phyloP scores from a whole-genome alignment of 176 grass and related monocot genomes.

The Ensete glaucum region DNA sequence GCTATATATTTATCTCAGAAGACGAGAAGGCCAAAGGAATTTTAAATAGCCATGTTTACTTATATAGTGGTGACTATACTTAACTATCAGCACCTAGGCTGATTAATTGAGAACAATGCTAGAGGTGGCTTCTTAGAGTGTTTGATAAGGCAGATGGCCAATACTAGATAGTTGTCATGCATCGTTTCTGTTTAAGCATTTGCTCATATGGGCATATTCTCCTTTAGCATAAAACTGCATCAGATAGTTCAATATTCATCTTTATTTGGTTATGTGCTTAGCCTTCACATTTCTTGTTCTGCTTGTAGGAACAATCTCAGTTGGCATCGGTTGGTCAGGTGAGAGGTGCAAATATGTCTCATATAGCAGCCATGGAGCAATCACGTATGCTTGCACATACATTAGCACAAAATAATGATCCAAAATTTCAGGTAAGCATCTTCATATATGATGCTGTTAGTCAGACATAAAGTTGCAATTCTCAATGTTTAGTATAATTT shows the following conservation, averaged over 20 bases:
- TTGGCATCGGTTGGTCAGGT: slow-evolving; percentile 50
- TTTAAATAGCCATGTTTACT: neutral
- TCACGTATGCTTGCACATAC: slow-evolving; percentile 92
- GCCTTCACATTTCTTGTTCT: neutral
- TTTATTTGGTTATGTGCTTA: neutral
- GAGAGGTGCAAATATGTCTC: slow-evolving; percentile 44
- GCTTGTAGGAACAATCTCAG: slow-evolving; percentile 70
- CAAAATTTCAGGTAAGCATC: slow-evolving; percentile 91
- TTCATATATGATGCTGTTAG: neutral
- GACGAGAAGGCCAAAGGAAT: neutral
- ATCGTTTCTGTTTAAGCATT: no score
- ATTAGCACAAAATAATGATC: slow-evolving; percentile 71
- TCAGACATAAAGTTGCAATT: no score
- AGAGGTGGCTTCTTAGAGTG: no score
- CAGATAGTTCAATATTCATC: neutral
- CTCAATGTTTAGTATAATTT: no score
- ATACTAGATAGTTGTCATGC: no score
- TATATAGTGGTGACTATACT: neutral
- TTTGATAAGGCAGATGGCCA: no score
- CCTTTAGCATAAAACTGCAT: neutral
- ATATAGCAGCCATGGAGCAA: slow-evolving; percentile 82
- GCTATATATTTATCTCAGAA: neutral
- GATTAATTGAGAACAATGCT: no score
- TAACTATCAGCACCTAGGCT: no score
- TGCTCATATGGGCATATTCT: no score